Evolutionary conservation across 140 eudicot genomes (phyloP).

Genomic region (Artemisia princeps): DNA sequence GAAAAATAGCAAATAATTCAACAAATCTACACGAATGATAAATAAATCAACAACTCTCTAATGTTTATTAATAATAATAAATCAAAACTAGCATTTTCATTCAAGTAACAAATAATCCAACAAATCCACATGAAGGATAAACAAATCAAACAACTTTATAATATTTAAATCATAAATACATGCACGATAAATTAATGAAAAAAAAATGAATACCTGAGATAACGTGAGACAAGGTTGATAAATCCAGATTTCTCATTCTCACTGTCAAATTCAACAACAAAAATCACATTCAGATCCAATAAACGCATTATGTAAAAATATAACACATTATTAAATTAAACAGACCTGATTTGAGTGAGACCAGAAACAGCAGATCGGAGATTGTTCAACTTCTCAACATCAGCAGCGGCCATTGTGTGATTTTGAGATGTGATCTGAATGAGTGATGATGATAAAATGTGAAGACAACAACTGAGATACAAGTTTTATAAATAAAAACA

Average conservation of each 20-base stretch:
- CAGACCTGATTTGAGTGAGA: conserved; percentile 75
- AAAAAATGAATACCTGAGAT: conserved; percentile 52
- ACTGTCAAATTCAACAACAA: conserved; percentile 34
- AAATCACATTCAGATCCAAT: conserved; percentile 22
- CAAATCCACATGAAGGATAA: no score
- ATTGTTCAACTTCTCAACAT: conserved; percentile 62
- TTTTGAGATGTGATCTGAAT: neutral
- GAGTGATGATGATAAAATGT: neutral
- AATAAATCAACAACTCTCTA: no score
- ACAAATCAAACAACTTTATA: no score
- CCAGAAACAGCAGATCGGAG: conserved; percentile 63
- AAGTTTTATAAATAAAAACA: neutral
- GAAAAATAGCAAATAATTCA: no score
- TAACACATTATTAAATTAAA: neutral
- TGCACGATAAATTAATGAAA: neutral
- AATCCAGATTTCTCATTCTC: conserved; percentile 98
- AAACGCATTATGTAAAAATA: neutral
- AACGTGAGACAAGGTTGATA: conserved; percentile 85
- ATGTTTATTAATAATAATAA: no score
- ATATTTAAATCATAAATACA: neutral
- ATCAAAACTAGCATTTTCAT: no score
- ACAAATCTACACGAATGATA: no score
- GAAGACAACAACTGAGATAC: conserved; percentile 5
- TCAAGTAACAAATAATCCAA: no score
- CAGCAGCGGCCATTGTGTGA: conserved; percentile 49